phyloP scores from a whole-genome alignment of 2,329 filamentous ascomycete genomes.

The Arthrobotrys sphaeroides region DNA sequence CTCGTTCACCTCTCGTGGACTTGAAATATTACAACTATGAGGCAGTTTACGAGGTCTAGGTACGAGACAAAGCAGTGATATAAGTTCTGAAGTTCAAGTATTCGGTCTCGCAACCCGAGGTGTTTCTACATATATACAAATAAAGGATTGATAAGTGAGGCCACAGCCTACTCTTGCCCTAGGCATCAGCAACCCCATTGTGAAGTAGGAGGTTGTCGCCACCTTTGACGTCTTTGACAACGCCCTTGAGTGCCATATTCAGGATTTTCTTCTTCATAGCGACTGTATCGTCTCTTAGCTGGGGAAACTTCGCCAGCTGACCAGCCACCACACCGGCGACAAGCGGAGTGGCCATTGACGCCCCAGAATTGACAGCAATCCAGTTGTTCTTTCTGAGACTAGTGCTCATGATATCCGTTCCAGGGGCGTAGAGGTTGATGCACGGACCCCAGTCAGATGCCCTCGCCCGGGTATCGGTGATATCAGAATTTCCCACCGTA shows the following conservation, averaged over 20 bases:
- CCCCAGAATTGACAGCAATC: not conserved
- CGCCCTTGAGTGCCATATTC: constrained; percentile 25
- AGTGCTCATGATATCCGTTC: constrained; percentile 1
- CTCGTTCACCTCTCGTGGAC: too few relatives aligned
- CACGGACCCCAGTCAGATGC: constrained; percentile 10
- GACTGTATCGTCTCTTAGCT: constrained; percentile 44
- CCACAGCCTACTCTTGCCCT: not conserved
- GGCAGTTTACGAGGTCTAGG: too few relatives aligned
- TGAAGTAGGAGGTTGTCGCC: constrained; percentile 36
- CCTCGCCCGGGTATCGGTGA: not conserved
- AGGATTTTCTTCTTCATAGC: constrained; percentile 55
- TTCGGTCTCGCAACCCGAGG: too few relatives aligned
- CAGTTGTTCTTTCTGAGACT: not conserved
- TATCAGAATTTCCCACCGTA: constrained; percentile 16
- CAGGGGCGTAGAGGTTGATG: constrained; percentile 11
- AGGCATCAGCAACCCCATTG: not conserved
- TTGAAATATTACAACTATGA: too few relatives aligned
- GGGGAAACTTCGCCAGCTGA: constrained; percentile 31
- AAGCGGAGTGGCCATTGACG: constrained; percentile 27
- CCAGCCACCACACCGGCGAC: constrained; percentile 21
- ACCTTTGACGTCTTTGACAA: constrained; percentile 40
- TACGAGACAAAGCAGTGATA: too few relatives aligned
- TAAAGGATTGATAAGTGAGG: too few relatives aligned
- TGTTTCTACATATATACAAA: too few relatives aligned
- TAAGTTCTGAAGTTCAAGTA: too few relatives aligned